These are phyloP conservation scores for Fusarium sp. DNA, from an alignment of 2,329 filamentous ascomycete genomes.

Conservation along the genomic window DNA sequence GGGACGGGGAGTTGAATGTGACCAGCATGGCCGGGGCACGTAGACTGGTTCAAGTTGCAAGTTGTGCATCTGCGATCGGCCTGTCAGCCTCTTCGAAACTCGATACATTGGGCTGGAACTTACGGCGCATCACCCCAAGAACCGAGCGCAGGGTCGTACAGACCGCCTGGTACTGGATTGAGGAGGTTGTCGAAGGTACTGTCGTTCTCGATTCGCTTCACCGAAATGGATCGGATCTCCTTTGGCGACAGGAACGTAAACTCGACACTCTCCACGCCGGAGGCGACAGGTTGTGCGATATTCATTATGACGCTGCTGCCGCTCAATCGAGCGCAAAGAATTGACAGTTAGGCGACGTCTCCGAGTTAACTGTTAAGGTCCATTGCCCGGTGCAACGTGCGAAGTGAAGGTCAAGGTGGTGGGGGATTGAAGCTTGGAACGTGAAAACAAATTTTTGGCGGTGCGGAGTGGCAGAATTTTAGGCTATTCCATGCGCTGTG, in stretches of 20 bases:
- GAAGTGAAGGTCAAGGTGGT: conserved; percentile 39
- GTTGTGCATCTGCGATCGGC: conserved; percentile 79
- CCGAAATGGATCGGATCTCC: conserved; percentile 90
- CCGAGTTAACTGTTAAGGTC: conserved; percentile 38
- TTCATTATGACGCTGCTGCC: conserved; percentile 64
- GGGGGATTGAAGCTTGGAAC: conserved; percentile 31
- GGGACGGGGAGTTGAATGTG: conserved; percentile 95
- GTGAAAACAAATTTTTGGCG: conserved; percentile 59
- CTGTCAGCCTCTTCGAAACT: conserved; percentile 12
- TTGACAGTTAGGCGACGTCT: conserved; percentile 41
- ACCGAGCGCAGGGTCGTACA: conserved; percentile 93
- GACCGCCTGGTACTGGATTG: conserved; percentile 88
- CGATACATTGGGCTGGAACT: conserved; percentile 29
- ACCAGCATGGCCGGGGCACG: conserved; percentile 92
- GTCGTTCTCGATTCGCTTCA: conserved; percentile 93
- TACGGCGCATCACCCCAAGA: conserved; percentile 89
- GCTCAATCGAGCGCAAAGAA: conserved; percentile 29
- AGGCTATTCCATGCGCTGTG: conserved; percentile 19
- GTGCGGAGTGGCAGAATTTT: conserved; percentile 58
- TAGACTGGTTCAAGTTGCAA: conserved; percentile 84
- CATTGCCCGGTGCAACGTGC: conserved; percentile 37
- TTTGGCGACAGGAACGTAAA: conserved; percentile 86
- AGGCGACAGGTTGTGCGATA: conserved; percentile 84
- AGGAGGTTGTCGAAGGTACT: conserved; percentile 94
- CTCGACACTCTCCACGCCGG: conserved; percentile 86